A percentile compares a stretch with the other conserved stretches of the same genome.
These are phyloP conservation scores for Selaginella tamariscina DNA, from an alignment of 75 land plant species.

Conservation along the genomic window DNA sequence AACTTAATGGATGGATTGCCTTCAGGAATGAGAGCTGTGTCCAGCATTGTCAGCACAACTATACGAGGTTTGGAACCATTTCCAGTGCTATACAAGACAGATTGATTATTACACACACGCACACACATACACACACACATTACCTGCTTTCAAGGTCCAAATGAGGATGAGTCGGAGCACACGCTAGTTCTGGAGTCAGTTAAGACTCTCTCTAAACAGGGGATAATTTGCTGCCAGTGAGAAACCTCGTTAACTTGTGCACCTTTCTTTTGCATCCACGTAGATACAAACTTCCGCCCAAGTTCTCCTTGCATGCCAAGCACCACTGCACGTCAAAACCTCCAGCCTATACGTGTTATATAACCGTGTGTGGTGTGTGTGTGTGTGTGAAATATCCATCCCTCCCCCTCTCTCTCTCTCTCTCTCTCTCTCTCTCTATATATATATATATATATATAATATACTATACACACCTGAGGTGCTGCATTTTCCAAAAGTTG, in stretches of 20 bases:
- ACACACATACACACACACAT: too few species aligned
- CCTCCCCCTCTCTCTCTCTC: too few species aligned
- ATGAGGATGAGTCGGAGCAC: conserved; percentile 11
- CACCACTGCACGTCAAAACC: conserved; percentile 20
- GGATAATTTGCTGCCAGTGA: not conserved
- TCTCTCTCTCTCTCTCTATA: too few species aligned
- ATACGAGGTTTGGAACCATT: too few species aligned
- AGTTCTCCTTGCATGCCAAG: conserved; percentile 43
- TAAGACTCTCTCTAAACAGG: not conserved
- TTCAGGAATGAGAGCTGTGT: conserved; percentile 6
- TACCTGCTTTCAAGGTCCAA: too few species aligned
- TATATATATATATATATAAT: too few species aligned
- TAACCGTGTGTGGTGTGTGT: too few species aligned
- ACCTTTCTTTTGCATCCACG: conserved; percentile 40
- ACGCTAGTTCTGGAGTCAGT: not conserved
- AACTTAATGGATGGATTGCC: conserved; percentile 8
- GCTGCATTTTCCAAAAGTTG: conserved; percentile 3
- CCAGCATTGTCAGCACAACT: conserved; percentile 6
- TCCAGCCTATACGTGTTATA: too few species aligned
- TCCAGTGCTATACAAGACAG: too few species aligned
- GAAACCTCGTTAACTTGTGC: conserved; percentile 16
- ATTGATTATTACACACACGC: too few species aligned
- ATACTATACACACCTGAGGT: too few species aligned
- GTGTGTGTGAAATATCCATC: too few species aligned
- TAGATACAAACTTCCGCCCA: conserved; percentile 23